These are phyloP conservation scores for Leccinum fuscescens DNA, from an alignment of 1,284 basidiomycete genomes.

Conservation along the genomic window DNA sequence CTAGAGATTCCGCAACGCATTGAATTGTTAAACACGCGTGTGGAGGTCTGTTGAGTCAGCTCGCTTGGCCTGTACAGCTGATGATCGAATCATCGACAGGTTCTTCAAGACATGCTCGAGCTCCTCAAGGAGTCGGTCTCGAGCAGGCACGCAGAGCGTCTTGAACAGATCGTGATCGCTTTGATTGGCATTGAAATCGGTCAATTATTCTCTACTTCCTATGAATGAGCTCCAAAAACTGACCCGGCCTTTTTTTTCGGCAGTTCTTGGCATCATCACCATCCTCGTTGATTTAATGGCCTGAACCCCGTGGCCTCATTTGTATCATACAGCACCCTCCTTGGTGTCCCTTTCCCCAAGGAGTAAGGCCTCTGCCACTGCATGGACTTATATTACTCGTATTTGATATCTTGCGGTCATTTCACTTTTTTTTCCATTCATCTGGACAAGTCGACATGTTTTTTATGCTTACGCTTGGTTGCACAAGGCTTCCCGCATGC, in stretches of 20 bases:
- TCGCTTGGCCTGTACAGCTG: slow-evolving; percentile 6
- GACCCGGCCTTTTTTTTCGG: slow-evolving; percentile 1
- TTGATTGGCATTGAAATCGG: slow-evolving; percentile 89
- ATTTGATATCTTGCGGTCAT: slow-evolving; percentile 5
- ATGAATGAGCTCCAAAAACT: background rate
- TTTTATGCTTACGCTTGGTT: slow-evolving; percentile 1
- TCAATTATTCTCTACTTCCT: slow-evolving; percentile 32
- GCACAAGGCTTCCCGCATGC: slow-evolving; percentile 1
- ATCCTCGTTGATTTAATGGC: slow-evolving; percentile 68
- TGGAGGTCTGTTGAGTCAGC: slow-evolving; percentile 59
- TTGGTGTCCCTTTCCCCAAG: slow-evolving; percentile 3
- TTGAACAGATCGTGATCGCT: slow-evolving; percentile 95
- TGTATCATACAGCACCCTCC: slow-evolving; percentile 12
- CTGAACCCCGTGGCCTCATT: slow-evolving; percentile 11
- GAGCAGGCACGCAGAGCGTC: slow-evolving; percentile 84
- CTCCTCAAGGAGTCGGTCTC: slow-evolving; percentile 94
- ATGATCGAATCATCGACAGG: slow-evolving; percentile 43
- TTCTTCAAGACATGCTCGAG: slow-evolving; percentile 96
- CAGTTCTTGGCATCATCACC: slow-evolving; percentile 69
- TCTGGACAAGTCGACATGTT: background rate
- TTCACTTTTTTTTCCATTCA: background rate
- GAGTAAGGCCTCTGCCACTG: slow-evolving; percentile 6
- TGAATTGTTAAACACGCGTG: slow-evolving; percentile 89
- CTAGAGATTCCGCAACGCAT: slow-evolving; percentile 94
- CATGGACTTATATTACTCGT: slow-evolving; percentile 7